Percentiles rank a stretch among this genome's conserved stretches.
Conservation (phyloP, 805 yeast genomes). For the Hermanozyma aechmeae region DNA sequence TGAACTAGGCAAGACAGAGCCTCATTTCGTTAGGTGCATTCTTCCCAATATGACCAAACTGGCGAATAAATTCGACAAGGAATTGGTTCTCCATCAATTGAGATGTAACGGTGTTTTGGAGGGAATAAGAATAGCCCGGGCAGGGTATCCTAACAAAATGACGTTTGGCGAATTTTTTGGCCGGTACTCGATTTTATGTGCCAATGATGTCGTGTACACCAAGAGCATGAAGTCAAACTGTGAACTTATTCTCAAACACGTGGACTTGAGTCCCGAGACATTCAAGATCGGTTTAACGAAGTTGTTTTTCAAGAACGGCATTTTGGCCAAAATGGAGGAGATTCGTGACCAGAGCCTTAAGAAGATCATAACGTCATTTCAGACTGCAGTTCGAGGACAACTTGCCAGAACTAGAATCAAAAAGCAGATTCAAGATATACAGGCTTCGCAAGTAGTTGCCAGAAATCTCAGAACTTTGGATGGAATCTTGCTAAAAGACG, state of each 20-base stretch:
- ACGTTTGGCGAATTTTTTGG: constrained; percentile 70
- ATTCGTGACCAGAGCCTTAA: constrained; percentile 59
- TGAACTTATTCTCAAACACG: constrained; percentile 54
- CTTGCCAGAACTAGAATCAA: constrained; percentile 41
- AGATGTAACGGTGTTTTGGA: constrained; percentile 97
- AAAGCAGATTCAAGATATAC: constrained; percentile 45
- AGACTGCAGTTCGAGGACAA: constrained; percentile 59
- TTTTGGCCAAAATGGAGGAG: constrained; percentile 69
- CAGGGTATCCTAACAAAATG: constrained; percentile 93
- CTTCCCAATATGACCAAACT: constrained; percentile 75
- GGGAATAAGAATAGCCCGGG: constrained; percentile 94
- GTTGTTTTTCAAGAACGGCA: constrained; percentile 69
- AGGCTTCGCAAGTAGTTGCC: constrained; percentile 63
- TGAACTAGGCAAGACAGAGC: constrained; percentile 73
- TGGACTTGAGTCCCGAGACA: constrained; percentile 48
- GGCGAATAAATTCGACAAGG: constrained; percentile 64
- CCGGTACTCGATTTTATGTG: constrained; percentile 60
- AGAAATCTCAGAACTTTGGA: constrained; percentile 48
- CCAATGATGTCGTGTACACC: constrained; percentile 36
- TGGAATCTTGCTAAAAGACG: constrained; percentile 33
- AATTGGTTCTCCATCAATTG: constrained; percentile 75
- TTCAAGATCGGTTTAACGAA: constrained; percentile 66
- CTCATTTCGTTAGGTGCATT: constrained; percentile 95
- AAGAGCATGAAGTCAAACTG: constrained; percentile 56
- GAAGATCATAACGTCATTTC: constrained; percentile 48